Conservation (phyloP, 441 rosid species). For the Manihot esculenta region DNA sequence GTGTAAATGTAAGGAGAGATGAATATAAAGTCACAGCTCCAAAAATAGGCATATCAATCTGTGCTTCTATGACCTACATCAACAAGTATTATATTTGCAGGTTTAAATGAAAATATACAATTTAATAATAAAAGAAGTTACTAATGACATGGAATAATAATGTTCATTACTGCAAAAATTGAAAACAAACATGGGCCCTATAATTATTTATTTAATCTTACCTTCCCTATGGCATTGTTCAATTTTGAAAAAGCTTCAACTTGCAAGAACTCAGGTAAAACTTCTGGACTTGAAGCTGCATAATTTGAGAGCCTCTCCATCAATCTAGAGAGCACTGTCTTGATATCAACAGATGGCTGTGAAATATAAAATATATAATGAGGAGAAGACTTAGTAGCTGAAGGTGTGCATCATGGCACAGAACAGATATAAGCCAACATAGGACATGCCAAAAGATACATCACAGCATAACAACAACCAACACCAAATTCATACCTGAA, state of each 20-base stretch:
- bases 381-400: conserved; percentile 14
- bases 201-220: conserved; percentile 23
- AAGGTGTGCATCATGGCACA: conserved; percentile 3
- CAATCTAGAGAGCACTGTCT: conserved; percentile 90
- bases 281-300: conserved; percentile 87
- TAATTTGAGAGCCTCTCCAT: conserved; percentile 98
- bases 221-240: conserved; percentile 97
- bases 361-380: conserved; percentile 30
- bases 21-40: conserved; percentile 95
- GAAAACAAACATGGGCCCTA: not conserved
- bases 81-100: conserved; percentile 2
- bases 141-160: too few species aligned
- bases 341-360: conserved; percentile 94
- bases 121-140: too few species aligned
- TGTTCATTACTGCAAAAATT: not conserved
- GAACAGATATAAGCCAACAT: not conserved
- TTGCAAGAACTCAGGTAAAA: conserved; percentile 93
- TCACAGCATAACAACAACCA: not conserved
- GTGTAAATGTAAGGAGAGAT: conserved; percentile 94
- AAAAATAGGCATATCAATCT: conserved; percentile 83
- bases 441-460: not conserved
- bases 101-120: not conserved
- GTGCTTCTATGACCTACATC: conserved; percentile 94
- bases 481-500: conserved; percentile 59
- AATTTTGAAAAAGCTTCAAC: conserved; percentile 97